A percentile compares a stretch with the other conserved stretches of the same genome.
These are phyloP conservation scores for Fusarium staphyleae DNA, from an alignment of 2,329 filamentous ascomycete species.

Conservation along the genomic window DNA sequence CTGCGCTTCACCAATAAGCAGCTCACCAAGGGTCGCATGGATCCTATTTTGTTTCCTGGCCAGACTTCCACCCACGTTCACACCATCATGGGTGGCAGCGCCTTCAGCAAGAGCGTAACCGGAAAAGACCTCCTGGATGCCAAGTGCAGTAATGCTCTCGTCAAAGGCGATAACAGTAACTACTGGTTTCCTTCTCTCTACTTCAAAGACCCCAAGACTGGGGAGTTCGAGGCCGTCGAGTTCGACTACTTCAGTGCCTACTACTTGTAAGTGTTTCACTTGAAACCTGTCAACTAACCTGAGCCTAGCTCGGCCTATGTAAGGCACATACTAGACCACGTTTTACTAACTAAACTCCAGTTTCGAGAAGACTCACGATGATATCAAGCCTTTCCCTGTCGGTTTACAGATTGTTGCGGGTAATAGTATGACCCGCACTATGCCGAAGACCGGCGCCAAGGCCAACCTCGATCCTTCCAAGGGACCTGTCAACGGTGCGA, in stretches of 20 bases:
- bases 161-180: constrained; percentile 73
- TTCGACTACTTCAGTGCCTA: constrained; percentile 79
- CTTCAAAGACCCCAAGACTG: constrained; percentile 69
- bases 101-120: constrained; percentile 67
- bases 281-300: neutral
- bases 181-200: constrained; percentile 81
- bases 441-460: constrained; percentile 60
- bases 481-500: constrained; percentile 60
- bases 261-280: constrained; percentile 64
- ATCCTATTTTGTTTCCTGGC: constrained; percentile 74
- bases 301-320: neutral
- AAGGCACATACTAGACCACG: neutral
- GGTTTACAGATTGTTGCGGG: constrained; percentile 77
- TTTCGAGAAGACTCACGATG: constrained; percentile 69
- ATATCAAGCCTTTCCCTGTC: constrained; percentile 72
- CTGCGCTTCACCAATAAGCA: constrained; percentile 73
- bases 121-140: constrained; percentile 66
- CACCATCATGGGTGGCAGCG: constrained; percentile 73
- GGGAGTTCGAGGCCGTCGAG: constrained; percentile 69
- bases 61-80: constrained; percentile 68
- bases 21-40: constrained; percentile 67
- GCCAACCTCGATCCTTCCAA: constrained; percentile 59
- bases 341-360: constrained; percentile 41
- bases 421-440: constrained; percentile 63
- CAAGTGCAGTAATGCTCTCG: constrained; percentile 73